Percentiles rank a stretch among this genome's conserved stretches.
Conservation (phyloP, 2,329 filamentous ascomycete species). For the Seiridium cupressi region DNA sequence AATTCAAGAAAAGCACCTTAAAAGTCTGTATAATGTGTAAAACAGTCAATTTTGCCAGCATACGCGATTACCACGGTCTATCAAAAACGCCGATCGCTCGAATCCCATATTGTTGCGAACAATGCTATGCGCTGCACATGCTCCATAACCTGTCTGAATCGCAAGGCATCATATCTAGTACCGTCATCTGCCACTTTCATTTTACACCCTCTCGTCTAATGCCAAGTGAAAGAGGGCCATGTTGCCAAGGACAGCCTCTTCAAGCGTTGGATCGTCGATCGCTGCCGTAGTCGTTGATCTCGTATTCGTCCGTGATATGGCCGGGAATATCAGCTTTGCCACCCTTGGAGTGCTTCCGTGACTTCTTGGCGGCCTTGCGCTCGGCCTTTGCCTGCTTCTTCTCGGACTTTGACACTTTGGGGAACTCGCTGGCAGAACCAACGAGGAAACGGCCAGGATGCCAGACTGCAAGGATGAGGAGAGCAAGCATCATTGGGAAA, state of each 20-base stretch:
- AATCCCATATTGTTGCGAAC: no score
- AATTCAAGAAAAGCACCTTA: no score
- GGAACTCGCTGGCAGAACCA: constrained; percentile 37
- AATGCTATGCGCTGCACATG: no score
- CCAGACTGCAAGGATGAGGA: constrained; percentile 36
- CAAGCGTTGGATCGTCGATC: neutral
- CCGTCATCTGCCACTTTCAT: no score
- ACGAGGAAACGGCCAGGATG: constrained; percentile 38
- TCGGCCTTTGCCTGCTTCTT: constrained; percentile 33
- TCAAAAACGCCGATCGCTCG: no score
- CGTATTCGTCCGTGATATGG: constrained; percentile 4
- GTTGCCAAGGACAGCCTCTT: neutral
- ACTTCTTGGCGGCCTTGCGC: constrained; percentile 22
- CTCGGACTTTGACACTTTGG: constrained; percentile 27
- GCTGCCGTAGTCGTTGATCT: constrained; percentile 1
- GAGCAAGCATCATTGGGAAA: constrained; percentile 51
- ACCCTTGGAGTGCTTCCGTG: neutral
- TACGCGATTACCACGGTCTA: no score
- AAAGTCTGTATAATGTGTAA: no score
- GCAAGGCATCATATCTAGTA: no score
- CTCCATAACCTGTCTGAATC: no score
- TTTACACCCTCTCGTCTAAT: no score
- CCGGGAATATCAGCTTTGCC: neutral
- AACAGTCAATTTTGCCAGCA: no score
- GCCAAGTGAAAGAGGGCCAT: no score